Conservation (phyloP, 139 green algal genomes). For the Chlamydomonas incerta region DNA sequence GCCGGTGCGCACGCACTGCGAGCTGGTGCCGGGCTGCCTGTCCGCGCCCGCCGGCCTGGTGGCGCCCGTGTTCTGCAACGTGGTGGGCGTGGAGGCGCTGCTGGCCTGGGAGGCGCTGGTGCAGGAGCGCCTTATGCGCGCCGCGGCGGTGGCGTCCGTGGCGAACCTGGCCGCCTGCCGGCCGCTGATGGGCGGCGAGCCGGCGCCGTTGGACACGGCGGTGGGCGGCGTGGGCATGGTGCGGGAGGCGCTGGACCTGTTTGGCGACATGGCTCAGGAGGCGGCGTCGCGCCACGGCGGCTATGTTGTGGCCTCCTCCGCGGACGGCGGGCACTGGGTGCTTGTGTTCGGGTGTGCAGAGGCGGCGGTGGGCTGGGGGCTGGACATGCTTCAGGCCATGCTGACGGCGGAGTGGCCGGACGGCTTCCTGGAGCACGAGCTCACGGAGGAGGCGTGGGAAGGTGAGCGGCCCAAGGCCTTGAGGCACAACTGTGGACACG, state of each 20-base stretch:
- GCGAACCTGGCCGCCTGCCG: neutral
- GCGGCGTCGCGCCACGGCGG: neutral
- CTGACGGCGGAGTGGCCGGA: neutral
- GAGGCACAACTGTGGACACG: no score
- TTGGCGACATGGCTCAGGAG: neutral
- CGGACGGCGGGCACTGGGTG: slow-evolving; percentile 6
- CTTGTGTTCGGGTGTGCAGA: neutral
- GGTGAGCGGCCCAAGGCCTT: neutral
- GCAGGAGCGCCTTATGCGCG: neutral
- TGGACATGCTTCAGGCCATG: neutral
- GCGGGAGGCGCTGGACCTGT: neutral
- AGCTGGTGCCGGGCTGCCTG: slow-evolving; percentile 2
- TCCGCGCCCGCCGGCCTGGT: neutral
- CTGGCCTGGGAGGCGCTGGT: neutral
- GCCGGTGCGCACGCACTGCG: neutral
- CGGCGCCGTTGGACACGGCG: neutral
- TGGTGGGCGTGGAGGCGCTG: neutral
- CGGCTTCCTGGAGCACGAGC: slow-evolving; percentile 13
- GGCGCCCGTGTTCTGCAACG: slow-evolving; percentile 13
- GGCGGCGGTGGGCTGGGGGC: neutral
- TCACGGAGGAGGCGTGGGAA: slow-evolving; percentile 9
- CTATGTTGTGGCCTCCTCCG: neutral
- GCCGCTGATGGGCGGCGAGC: neutral
- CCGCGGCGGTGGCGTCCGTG: neutral
- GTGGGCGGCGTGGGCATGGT: neutral